These are phyloP conservation scores for Metahyphopichia silvanorum DNA, from an alignment of 805 yeast genomes.

Conservation along the genomic window DNA sequence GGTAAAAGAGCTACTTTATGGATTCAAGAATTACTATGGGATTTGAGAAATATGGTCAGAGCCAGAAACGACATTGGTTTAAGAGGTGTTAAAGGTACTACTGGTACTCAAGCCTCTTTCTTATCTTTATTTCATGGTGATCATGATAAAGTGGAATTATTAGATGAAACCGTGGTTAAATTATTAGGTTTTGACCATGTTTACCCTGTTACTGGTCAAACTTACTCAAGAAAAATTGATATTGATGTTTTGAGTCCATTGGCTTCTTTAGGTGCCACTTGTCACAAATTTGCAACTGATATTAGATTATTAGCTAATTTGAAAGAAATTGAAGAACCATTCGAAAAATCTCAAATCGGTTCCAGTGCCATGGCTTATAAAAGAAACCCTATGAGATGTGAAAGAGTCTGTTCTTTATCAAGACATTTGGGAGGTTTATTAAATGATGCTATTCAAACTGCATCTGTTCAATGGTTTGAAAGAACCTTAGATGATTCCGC, in stretches of 20 bases:
- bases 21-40: constrained; percentile 98
- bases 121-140: constrained; percentile 92
- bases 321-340: constrained; percentile 97
- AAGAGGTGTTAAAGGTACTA: constrained; percentile 98
- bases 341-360: constrained; percentile 97
- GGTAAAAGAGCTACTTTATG: constrained; percentile 98
- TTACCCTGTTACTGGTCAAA: constrained; percentile 98
- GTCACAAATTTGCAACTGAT: constrained; percentile 98
- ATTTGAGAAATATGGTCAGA: constrained; percentile 89
- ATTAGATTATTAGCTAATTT: constrained; percentile 92
- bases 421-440: constrained; percentile 91
- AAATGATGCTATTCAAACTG: constrained; percentile 93
- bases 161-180: constrained; percentile 90
- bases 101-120: constrained; percentile 98
- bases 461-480: constrained; percentile 99
- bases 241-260: constrained; percentile 90
- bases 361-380: constrained; percentile 99
- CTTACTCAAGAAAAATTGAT: constrained; percentile 98
- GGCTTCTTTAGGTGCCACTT: constrained; percentile 91
- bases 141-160: constrained; percentile 91
- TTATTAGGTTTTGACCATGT: constrained; percentile 91
- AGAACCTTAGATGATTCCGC: constrained; percentile 98
- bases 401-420: constrained; percentile 96
- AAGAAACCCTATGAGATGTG: constrained; percentile 99
- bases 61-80: constrained; percentile 95